Evolutionary conservation across 345 rosid species (phyloP).

Genomic region (Theobroma cacao): DNA sequence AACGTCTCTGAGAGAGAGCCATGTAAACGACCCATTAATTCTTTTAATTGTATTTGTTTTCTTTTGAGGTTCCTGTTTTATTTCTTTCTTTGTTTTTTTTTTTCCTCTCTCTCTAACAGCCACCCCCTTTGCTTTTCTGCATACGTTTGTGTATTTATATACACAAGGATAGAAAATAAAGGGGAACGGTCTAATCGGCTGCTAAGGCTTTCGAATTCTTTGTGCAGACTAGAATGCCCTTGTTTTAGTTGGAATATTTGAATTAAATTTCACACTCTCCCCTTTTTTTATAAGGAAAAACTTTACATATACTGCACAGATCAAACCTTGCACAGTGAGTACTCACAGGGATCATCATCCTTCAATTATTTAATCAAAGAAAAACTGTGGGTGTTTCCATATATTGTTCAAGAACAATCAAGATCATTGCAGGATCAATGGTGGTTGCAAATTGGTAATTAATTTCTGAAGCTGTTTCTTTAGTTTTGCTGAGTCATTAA

Average conservation of each 20-base stretch:
- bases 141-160: slow-evolving; percentile 11
- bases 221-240: neutral
- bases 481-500: neutral
- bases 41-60: neutral
- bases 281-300: neutral
- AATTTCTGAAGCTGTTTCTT: neutral
- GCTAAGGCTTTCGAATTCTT: neutral
- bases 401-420: neutral
- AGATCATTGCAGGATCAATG: neutral
- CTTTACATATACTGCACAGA: neutral
- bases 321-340: neutral
- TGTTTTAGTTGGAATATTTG: neutral
- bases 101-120: too few species aligned
- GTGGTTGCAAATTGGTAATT: neutral
- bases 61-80: neutral
- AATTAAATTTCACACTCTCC: neutral
- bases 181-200: neutral
- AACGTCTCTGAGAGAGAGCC: neutral
- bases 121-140: neutral
- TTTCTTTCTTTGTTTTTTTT: neutral
- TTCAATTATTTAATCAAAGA: neutral
- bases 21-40: neutral
- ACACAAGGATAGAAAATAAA: neutral
- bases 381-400: neutral
- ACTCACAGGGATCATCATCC: neutral